phyloP scores from a whole-genome alignment of 140 eudicot genomes.

The Cichorium intybus region DNA sequence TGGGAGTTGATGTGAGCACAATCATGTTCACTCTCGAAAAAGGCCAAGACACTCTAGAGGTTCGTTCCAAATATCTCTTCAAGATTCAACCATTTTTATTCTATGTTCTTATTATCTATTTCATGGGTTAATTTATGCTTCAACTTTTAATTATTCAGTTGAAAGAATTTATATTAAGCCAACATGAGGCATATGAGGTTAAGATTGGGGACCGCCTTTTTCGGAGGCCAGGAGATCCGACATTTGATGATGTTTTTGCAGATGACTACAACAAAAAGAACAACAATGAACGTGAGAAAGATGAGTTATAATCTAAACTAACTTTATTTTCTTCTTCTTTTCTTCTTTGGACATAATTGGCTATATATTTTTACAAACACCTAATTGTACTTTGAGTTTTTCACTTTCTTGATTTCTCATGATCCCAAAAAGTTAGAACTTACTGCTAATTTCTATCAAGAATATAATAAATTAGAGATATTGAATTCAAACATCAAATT shows the following conservation, averaged over 20 bases:
- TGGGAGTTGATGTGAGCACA: constrained; percentile 81
- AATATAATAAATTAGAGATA: too few relatives aligned
- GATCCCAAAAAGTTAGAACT: neutral
- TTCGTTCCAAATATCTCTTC: constrained; percentile 21
- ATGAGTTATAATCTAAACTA: constrained; percentile 39
- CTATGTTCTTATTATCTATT: neutral
- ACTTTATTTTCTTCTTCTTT: neutral
- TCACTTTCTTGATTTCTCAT: constrained; percentile 4
- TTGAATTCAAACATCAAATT: neutral
- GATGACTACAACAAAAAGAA: constrained; percentile 23
- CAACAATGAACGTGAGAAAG: constrained; percentile 34
- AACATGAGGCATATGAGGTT: constrained; percentile 86
- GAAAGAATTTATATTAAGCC: constrained; percentile 72
- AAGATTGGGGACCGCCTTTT: constrained; percentile 79
- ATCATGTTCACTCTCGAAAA: constrained; percentile 86
- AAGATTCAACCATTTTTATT: neutral
- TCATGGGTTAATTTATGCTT: constrained; percentile 14
- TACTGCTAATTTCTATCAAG: neutral
- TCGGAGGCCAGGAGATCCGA: constrained; percentile 85
- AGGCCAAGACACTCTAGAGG: constrained; percentile 90
- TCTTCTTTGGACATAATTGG: neutral
- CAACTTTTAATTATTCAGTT: constrained; percentile 39
- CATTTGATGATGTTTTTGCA: constrained; percentile 64
- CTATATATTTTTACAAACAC: too few relatives aligned
- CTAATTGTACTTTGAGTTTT: constrained; percentile 4